Evolutionary conservation across 495 filamentous ascomycete genomes (phyloP).

Genomic region (Aspergillus indologenus): DNA sequence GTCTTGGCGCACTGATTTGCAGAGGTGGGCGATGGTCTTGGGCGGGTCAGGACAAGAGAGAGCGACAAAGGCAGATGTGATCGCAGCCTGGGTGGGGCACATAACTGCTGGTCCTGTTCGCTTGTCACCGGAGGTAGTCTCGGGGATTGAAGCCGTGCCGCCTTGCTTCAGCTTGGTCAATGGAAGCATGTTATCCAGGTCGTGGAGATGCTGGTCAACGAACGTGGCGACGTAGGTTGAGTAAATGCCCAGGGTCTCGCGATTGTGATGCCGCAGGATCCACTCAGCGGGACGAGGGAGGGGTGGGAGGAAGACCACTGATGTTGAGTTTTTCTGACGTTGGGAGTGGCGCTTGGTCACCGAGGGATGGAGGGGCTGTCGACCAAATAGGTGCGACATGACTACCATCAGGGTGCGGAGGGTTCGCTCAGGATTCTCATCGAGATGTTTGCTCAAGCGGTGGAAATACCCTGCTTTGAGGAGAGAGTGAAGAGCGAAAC

Average conservation of each 20-base stretch:
- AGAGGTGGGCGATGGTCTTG: constrained; percentile 59
- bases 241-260: constrained; percentile 59
- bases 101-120: constrained; percentile 2
- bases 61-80: constrained; percentile 66
- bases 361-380: constrained; percentile 38
- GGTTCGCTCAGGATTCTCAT: constrained; percentile 30
- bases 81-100: constrained; percentile 26
- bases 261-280: constrained; percentile 59
- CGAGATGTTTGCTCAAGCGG: constrained; percentile 52
- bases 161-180: constrained; percentile 52
- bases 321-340: constrained; percentile 48
- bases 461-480: constrained; percentile 67
- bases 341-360: constrained; percentile 43
- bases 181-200: constrained; percentile 53
- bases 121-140: constrained; percentile 13
- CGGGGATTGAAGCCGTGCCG: constrained; percentile 6
- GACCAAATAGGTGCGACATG: constrained; percentile 66
- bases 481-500: constrained; percentile 72
- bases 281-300: constrained; percentile 55
- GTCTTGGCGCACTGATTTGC: constrained; percentile 55
- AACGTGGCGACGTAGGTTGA: constrained; percentile 66
- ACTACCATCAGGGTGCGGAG: constrained; percentile 58
- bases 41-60: constrained; percentile 66
- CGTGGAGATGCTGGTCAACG: constrained; percentile 56
- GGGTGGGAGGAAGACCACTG: constrained; percentile 58